Conservation (phyloP, 2,329 filamentous ascomycete genomes). For the Pseudogymnoascus sp. region DNA sequence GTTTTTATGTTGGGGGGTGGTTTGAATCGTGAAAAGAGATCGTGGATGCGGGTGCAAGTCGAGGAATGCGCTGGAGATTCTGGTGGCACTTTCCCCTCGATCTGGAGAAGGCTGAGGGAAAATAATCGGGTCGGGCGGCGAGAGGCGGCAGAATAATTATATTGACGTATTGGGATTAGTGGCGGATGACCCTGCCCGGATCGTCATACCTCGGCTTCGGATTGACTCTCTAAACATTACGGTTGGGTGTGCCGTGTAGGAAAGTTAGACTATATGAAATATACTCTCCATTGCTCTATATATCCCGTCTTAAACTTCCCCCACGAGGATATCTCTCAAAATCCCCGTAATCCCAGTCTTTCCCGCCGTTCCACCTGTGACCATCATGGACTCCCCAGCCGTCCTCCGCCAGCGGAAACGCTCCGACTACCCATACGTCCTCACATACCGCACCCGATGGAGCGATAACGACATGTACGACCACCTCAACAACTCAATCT, state of each 20-base stretch:
- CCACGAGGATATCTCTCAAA: not conserved
- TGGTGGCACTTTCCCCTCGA: not conserved
- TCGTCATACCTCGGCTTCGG: not conserved
- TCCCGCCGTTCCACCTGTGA: not conserved
- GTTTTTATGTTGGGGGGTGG: slow-evolving; percentile 10
- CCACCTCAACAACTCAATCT: slow-evolving; percentile 86
- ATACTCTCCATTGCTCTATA: not conserved
- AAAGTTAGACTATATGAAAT: slow-evolving; percentile 5
- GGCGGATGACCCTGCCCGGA: not conserved
- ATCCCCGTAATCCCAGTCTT: not conserved
- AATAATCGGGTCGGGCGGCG: not conserved
- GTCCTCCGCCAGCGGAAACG: slow-evolving; percentile 29
- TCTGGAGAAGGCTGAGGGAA: slow-evolving; percentile 1
- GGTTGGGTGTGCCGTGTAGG: not conserved
- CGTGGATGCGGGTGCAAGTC: not conserved
- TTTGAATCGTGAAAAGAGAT: not conserved
- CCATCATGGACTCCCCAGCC: not conserved
- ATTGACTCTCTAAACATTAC: not conserved
- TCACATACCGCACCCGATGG: slow-evolving; percentile 86
- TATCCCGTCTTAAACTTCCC: not conserved
- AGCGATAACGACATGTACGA: slow-evolving; percentile 36
- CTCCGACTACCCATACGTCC: slow-evolving; percentile 65
- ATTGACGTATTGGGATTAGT: not conserved
- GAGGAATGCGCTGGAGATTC: not conserved
- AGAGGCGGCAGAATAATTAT: not conserved